Evolutionary conservation across 2,329 filamentous ascomycete species (phyloP).

Genomic region (Penicillium paneum): DNA sequence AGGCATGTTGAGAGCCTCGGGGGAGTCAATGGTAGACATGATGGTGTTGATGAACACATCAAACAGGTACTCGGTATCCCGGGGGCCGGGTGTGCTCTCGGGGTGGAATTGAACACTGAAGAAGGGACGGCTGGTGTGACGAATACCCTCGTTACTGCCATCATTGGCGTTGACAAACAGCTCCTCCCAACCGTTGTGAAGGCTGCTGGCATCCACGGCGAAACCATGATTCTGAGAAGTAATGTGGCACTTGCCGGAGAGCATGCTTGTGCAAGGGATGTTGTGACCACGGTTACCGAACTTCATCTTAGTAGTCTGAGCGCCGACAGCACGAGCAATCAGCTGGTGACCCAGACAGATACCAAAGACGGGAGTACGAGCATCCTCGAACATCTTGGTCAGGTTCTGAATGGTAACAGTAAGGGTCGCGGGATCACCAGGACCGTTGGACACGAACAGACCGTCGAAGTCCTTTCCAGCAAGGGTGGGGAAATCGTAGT

Average conservation of each 20-base stretch:
- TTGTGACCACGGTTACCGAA: conserved; percentile 99
- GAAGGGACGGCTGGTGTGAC: conserved; percentile 78
- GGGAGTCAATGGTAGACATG: conserved; percentile 64
- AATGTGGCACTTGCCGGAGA: conserved; percentile 96
- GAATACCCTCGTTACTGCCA: conserved; percentile 95
- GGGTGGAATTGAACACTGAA: conserved; percentile 99
- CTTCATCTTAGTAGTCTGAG: conserved; percentile 91
- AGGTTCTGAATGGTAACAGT: conserved; percentile 75
- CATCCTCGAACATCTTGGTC: conserved; percentile 69
- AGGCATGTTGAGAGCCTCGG: conserved; percentile 64
- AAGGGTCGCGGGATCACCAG: conserved; percentile 88
- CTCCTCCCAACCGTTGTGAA: conserved; percentile 81
- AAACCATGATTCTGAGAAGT: conserved; percentile 98
- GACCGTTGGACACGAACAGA: conserved; percentile 96
- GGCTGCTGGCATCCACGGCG: conserved; percentile 75
- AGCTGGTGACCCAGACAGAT: conserved; percentile 96
- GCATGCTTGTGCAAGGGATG: conserved; percentile 93
- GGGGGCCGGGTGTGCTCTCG: conserved; percentile 90
- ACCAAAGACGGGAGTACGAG: conserved; percentile 84
- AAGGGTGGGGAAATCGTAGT: conserved; percentile 80
- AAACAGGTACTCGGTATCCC: conserved; percentile 94
- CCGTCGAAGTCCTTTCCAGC: conserved; percentile 86
- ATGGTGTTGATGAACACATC: conserved; percentile 94
- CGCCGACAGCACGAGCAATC: conserved; percentile 81
- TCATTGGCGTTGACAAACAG: conserved; percentile 98